phyloP scores from a whole-genome alignment of 106 monocot species.

The Cymbidium sinense region DNA sequence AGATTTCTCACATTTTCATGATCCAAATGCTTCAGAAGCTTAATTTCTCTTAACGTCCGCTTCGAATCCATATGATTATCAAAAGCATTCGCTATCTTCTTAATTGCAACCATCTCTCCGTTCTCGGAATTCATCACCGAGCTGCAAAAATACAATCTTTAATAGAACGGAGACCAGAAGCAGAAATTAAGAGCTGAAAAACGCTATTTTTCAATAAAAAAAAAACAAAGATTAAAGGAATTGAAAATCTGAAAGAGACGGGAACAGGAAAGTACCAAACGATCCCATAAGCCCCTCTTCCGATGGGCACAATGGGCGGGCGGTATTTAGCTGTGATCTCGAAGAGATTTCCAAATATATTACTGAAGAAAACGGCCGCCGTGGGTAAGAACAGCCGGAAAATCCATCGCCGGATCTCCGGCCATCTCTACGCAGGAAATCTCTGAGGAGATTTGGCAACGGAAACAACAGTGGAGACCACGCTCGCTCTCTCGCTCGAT shows the following conservation, averaged over 20 bases:
- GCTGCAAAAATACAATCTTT: constrained; percentile 13
- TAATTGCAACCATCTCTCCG: constrained; percentile 65
- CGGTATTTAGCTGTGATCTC: constrained; percentile 87
- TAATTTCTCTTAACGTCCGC: constrained; percentile 64
- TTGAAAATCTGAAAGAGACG: too few species aligned
- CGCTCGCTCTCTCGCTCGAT: not conserved
- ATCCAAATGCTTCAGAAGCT: constrained; percentile 64
- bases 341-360: constrained; percentile 76
- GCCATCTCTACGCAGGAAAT: constrained; percentile 19
- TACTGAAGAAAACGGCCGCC: constrained; percentile 66
- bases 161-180: not conserved
- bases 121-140: constrained; percentile 60
- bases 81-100: constrained; percentile 74
- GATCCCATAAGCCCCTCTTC: constrained; percentile 93
- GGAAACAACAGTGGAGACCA: not conserved
- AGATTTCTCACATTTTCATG: constrained; percentile 58
- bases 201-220: not conserved
- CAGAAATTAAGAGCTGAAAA: not conserved
- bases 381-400: constrained; percentile 46
- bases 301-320: constrained; percentile 95
- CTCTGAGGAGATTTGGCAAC: not conserved
- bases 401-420: constrained; percentile 42
- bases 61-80: constrained; percentile 68
- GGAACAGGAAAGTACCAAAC: constrained; percentile 58
- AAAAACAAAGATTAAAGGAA: too few species aligned